phyloP scores from a whole-genome alignment of 1,284 basidiomycete species.

The Tilletia walkeri region DNA sequence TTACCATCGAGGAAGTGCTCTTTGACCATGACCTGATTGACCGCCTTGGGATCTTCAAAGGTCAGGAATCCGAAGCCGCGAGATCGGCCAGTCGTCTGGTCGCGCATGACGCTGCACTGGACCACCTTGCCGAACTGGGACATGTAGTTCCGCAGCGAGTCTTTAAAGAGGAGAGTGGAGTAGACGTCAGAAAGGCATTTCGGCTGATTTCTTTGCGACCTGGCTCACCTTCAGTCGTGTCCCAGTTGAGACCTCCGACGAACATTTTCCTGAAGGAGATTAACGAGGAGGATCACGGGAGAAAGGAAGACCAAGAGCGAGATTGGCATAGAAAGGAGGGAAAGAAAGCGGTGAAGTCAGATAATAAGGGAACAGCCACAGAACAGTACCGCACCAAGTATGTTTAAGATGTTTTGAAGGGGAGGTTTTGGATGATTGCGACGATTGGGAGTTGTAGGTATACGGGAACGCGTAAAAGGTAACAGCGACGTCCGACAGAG shows the following conservation, averaged over 20 bases:
- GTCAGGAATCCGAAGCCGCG: constrained; percentile 92
- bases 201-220: constrained; percentile 65
- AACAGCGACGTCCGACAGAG: not conserved
- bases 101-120: constrained; percentile 92
- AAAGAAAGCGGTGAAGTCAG: constrained; percentile 33
- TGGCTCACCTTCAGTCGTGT: constrained; percentile 81
- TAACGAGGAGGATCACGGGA: not conserved
- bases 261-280: constrained; percentile 81
- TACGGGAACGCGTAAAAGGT: not conserved
- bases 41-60: constrained; percentile 79
- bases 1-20: constrained; percentile 91
- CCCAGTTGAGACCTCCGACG: constrained; percentile 93
- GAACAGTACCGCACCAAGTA: not conserved
- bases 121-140: constrained; percentile 85
- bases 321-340: constrained; percentile 56
- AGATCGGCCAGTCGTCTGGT: constrained; percentile 77
- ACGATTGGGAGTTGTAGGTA: constrained; percentile 11
- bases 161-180: constrained; percentile 60
- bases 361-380: not conserved
- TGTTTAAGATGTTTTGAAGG: not conserved
- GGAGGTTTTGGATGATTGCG: not conserved
- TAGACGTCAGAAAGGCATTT: not conserved
- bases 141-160: constrained; percentile 79
- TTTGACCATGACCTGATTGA: constrained; percentile 79
- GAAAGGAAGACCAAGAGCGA: constrained; percentile 28